Percentiles rank a stretch among this genome's conserved stretches.
phyloP scores from a whole-genome alignment of 2,329 filamentous ascomycete species.

The Nemania bipapillata region DNA sequence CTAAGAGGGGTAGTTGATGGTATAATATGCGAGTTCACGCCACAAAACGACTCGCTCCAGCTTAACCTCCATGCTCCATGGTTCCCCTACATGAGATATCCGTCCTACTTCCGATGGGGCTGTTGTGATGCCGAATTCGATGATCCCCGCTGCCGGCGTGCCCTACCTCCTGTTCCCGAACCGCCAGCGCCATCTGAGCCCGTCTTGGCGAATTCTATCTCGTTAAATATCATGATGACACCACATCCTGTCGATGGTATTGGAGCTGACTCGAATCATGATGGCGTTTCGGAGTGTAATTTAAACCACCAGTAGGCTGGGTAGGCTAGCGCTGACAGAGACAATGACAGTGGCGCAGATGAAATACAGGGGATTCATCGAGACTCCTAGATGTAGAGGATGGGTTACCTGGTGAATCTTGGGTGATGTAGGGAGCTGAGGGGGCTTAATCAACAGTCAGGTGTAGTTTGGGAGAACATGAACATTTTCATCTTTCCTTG shows the following conservation, averaged over 20 bases:
- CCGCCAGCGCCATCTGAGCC: not conserved
- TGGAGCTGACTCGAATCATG: not conserved
- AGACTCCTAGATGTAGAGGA: not conserved
- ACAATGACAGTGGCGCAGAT: too few species aligned
- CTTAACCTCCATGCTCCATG: not conserved
- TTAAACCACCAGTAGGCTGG: not conserved
- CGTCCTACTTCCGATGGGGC: not conserved
- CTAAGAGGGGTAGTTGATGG: conserved; percentile 2
- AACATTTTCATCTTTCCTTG: too few species aligned
- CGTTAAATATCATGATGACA: not conserved
- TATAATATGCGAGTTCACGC: not conserved
- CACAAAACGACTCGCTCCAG: not conserved
- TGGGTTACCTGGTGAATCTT: not conserved
- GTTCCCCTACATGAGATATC: not conserved
- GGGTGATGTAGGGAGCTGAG: too few species aligned
- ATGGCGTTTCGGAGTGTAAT: not conserved
- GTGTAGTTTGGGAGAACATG: not conserved
- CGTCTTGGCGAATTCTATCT: not conserved
- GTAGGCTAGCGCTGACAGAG: not conserved
- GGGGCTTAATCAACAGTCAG: not conserved
- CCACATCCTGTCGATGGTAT: not conserved
- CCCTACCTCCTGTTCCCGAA: not conserved
- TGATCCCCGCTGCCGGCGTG: not conserved
- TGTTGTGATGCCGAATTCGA: not conserved
- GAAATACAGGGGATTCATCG: too few species aligned